Percentiles rank a stretch among this genome's conserved stretches.
Evolutionary conservation across 2,329 filamentous ascomycete species (phyloP).

Genomic region (Fusarium mangiferae): DNA sequence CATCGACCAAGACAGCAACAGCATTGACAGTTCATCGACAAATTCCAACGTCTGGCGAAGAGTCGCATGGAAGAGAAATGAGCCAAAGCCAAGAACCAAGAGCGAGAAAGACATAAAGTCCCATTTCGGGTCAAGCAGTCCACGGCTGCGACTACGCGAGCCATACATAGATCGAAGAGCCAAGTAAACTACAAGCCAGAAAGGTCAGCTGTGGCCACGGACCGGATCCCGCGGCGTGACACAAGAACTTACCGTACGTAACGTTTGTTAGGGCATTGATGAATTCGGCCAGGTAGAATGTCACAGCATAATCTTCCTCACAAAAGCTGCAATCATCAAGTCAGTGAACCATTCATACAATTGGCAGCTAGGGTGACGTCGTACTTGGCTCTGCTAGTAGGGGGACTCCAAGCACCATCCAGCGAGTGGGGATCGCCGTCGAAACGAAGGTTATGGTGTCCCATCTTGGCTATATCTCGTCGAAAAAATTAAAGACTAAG

Average conservation of each 20-base stretch:
- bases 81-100: slow-evolving; percentile 55
- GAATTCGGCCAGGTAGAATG: slow-evolving; percentile 56
- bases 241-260: slow-evolving; percentile 53
- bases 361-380: slow-evolving; percentile 6
- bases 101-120: slow-evolving; percentile 57
- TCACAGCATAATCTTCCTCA: slow-evolving; percentile 61
- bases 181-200: slow-evolving; percentile 51
- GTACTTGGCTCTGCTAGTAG: slow-evolving; percentile 54
- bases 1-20: slow-evolving; percentile 62
- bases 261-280: slow-evolving; percentile 57
- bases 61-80: slow-evolving; percentile 57
- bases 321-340: slow-evolving; percentile 47
- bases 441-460: slow-evolving; percentile 52
- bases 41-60: slow-evolving; percentile 56
- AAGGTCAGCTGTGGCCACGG: slow-evolving; percentile 6
- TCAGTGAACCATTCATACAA: slow-evolving; percentile 19
- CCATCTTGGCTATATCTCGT: slow-evolving; percentile 8
- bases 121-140: slow-evolving; percentile 45
- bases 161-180: slow-evolving; percentile 53
- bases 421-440: slow-evolving; percentile 49
- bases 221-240: not conserved
- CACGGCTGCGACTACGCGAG: slow-evolving; percentile 42
- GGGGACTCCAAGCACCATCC: slow-evolving; percentile 52
- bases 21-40: slow-evolving; percentile 69
- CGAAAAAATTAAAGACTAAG: not conserved